phyloP scores from a whole-genome alignment of 75 land plant species.

The Cryptomeria japonica region DNA sequence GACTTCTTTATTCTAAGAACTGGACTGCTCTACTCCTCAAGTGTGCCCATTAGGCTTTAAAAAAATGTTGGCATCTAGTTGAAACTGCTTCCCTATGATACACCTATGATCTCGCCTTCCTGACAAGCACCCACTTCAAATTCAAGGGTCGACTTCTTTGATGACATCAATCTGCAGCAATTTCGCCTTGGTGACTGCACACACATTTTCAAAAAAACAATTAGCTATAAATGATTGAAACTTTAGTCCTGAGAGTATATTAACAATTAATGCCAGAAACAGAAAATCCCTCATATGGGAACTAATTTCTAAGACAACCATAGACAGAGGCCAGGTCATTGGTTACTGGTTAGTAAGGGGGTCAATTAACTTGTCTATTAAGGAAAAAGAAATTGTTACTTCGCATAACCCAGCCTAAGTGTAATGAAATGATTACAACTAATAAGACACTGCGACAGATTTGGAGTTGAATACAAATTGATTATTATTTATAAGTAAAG shows the following conservation, averaged over 20 bases:
- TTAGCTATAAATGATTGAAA: neutral
- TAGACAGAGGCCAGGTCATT: neutral
- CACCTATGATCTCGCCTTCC: conserved; percentile 56
- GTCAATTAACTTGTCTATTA: neutral
- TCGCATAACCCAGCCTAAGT: neutral
- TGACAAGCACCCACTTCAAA: conserved; percentile 47
- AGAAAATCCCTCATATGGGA: neutral
- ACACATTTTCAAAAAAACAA: neutral
- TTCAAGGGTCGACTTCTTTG: conserved; percentile 24
- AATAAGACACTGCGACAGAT: neutral
- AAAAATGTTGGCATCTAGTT: neutral
- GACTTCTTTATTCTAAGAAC: conserved; percentile 3
- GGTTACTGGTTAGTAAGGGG: neutral
- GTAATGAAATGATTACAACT: neutral
- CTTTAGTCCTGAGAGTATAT: neutral
- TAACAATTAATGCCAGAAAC: neutral
- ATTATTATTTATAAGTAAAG: neutral
- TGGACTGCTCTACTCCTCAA: conserved; percentile 2
- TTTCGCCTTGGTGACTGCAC: conserved; percentile 67
- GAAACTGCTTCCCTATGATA: conserved; percentile 15
- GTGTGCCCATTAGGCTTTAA: neutral
- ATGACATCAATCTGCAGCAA: conserved; percentile 56
- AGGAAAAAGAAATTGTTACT: neutral
- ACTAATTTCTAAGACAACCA: neutral
- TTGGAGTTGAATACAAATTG: neutral